These are phyloP conservation scores for Austropuccinia psidii DNA, from an alignment of 1,284 basidiomycete genomes.

Conservation along the genomic window DNA sequence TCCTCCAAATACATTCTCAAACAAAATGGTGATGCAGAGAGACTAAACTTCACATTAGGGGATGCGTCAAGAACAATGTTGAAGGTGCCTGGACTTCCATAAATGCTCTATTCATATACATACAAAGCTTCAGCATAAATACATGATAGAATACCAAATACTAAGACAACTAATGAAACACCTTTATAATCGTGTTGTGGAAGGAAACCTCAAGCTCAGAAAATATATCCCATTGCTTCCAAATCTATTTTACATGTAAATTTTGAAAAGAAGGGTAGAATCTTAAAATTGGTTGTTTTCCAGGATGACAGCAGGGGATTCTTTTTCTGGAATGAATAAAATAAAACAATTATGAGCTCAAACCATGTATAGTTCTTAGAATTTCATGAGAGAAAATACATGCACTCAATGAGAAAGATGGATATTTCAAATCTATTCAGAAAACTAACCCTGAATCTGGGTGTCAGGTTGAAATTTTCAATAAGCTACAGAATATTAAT, in stretches of 20 bases:
- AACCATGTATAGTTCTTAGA: too few species aligned
- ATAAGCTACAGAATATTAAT: too few species aligned
- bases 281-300: neutral
- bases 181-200: neutral
- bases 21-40: conserved; percentile 5
- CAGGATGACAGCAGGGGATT: neutral
- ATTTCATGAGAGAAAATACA: too few species aligned
- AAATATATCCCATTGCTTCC: neutral
- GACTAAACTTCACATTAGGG: neutral
- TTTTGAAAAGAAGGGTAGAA: neutral
- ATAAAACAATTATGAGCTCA: neutral
- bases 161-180: neutral
- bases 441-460: too few species aligned
- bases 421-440: too few species aligned
- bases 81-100: neutral
- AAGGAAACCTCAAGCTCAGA: neutral
- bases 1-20: neutral
- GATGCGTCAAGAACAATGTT: neutral
- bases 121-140: neutral
- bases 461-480: too few species aligned
- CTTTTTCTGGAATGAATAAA: too few species aligned
- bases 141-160: neutral
- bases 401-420: too few species aligned
- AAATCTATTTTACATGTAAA: neutral
- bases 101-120: neutral